Base-by-base conservation (phyloP, 371 early-diverging fungal genomes). In the Apophysomyces variabilis region DNA sequence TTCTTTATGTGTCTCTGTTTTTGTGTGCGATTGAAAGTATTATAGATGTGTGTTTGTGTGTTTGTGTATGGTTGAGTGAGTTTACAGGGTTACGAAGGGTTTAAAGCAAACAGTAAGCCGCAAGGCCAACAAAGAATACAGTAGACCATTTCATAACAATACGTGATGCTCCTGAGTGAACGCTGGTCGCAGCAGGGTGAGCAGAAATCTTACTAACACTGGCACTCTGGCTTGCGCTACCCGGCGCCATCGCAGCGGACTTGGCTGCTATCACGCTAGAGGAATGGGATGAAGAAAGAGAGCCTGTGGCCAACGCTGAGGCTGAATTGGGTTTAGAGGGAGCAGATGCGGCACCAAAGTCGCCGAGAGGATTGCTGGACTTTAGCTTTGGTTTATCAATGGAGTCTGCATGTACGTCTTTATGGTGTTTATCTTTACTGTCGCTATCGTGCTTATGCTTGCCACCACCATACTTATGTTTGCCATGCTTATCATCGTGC, bases 81-180 rank as follows among this genome's bases (percentile, higher is more conserved):
- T n/a, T 9, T 50, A 26, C 21, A 26, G n/a, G 54, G 9, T n/a
- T 50, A 41, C 41, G 41, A 41, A 41, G 21, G 54, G 16, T n/a
- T 50, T 50, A 50, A 50, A 50, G 16, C 21, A 50, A 50, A n/a
- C 54, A 50, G 54, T 50, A 50, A 21, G 54, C 21, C 7, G 54
- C 54, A n/a, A 50, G 21, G 9, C 54, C 54, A 21, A 26, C 21
- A 21, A 50, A 26, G 18, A 50, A 50, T 3, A 50, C 21, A 21
- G 54, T 21, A 21, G 54, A 21, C n/a, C n/a, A 50, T 26, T 21
- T 26, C 5, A 26, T 21, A 21, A 50, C 21, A 50, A 21, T 9
- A 11, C 54, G 16, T 2, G 54, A 50, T 50, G 54, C 21, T 18
- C 21, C 54, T 50, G 54, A n/a, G 11, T 16, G 16, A 21, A 35